Evolutionary conservation across 1,284 basidiomycete genomes (phyloP).

Genomic region (Sanghuangporus baumii): DNA sequence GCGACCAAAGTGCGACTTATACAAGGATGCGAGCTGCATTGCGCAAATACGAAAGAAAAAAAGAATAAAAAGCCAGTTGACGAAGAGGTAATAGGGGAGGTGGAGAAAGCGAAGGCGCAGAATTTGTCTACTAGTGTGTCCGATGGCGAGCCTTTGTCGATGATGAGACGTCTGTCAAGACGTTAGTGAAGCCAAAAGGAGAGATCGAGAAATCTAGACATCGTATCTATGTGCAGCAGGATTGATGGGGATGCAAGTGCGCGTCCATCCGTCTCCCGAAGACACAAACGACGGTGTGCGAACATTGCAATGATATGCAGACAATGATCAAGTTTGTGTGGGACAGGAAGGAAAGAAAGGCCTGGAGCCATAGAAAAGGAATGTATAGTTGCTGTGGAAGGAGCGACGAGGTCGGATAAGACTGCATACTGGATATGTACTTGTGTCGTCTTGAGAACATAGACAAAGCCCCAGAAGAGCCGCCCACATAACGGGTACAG

Average conservation of each 20-base stretch:
- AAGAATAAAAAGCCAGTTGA: background rate
- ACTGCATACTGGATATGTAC: background rate
- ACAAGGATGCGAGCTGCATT: background rate
- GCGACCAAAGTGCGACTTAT: constrained; percentile 27
- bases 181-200: background rate
- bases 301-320: background rate
- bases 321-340: background rate
- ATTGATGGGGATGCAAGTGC: background rate
- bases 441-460: constrained; percentile 1
- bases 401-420: background rate
- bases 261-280: background rate
- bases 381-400: background rate
- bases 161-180: background rate
- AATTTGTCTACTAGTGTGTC: background rate
- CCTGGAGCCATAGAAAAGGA: background rate
- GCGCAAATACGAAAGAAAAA: background rate
- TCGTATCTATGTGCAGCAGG: background rate
- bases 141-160: background rate
- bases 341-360: background rate
- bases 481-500: background rate
- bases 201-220: background rate
- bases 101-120: background rate
- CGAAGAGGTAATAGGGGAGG: background rate
- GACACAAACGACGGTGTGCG: background rate
- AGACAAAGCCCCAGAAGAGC: background rate